Percentiles rank a stretch among this genome's conserved stretches.
Evolutionary conservation across 352 stramenopile species (phyloP).

Genomic region (Pythium rishiriense): DNA sequence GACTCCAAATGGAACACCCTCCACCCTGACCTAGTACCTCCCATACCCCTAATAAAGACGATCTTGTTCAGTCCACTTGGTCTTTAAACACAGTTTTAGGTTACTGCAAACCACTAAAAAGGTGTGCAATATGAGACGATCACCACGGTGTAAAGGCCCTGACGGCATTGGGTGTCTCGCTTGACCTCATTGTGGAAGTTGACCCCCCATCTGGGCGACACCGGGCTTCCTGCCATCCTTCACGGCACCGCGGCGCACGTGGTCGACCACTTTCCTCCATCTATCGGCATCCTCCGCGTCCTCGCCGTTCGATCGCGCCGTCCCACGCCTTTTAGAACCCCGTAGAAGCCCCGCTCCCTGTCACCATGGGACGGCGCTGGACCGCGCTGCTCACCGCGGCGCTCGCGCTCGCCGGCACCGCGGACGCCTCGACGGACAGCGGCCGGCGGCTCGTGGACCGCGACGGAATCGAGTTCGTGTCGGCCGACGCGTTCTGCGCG

Average conservation of each 20-base stretch:
- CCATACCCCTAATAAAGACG: neutral
- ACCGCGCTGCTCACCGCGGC: neutral
- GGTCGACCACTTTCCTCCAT: neutral
- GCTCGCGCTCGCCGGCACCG: slow-evolving; percentile 2
- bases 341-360: neutral
- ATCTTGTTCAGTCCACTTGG: neutral
- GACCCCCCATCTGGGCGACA: neutral
- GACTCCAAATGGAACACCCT: slow-evolving; percentile 1
- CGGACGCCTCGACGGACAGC: neutral
- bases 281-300: neutral
- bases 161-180: neutral
- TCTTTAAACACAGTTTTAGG: neutral
- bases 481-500: slow-evolving; percentile 45
- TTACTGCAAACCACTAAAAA: neutral
- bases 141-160: neutral
- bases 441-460: slow-evolving; percentile 34
- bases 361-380: neutral
- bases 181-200: slow-evolving; percentile 1
- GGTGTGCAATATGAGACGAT: neutral
- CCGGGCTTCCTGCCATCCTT: neutral
- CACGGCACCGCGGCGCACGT: too few species aligned
- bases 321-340: neutral
- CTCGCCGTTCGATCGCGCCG: slow-evolving; percentile 2
- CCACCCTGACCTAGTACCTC: neutral
- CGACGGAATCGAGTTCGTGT: slow-evolving; percentile 46